Percentiles rank a stretch among this genome's conserved stretches.
phyloP scores from a whole-genome alignment of 345 rosid species.

The Raphanus sativus region DNA sequence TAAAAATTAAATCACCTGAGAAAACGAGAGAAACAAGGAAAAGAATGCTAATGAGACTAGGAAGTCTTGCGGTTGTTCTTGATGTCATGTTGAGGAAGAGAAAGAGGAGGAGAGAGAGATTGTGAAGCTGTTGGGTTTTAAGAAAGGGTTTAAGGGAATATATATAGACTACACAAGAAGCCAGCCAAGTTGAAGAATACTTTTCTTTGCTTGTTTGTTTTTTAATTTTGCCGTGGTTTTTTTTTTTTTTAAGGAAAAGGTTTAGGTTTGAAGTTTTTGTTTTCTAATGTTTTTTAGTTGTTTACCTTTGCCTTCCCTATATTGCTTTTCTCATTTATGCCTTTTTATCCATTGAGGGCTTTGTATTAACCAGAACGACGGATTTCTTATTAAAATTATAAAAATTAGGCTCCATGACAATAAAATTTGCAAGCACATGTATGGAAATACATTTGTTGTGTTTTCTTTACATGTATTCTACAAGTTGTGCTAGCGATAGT shows the following conservation, averaged over 20 bases:
- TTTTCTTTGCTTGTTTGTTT: conserved; percentile 66
- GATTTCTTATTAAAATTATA: conserved; percentile 24
- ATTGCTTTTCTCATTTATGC: conserved; percentile 45
- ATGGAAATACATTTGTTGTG: conserved; percentile 13
- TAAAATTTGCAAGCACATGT: conserved; percentile 28
- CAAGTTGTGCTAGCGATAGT: conserved; percentile 14
- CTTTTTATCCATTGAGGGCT: conserved; percentile 36
- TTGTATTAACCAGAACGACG: conserved; percentile 26
- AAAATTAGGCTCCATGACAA: not conserved
- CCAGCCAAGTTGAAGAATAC: conserved; percentile 44
- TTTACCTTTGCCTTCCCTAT: conserved; percentile 47
- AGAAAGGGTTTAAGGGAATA: conserved; percentile 26
- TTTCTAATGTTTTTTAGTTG: conserved; percentile 1
- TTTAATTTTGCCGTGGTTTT: not conserved
- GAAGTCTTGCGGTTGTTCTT: conserved; percentile 34
- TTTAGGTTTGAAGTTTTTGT: conserved; percentile 34
- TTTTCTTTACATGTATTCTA: conserved; percentile 23
- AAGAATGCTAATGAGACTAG: conserved; percentile 37
- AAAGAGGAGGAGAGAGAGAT: conserved; percentile 17
- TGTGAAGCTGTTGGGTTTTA: conserved; percentile 33
- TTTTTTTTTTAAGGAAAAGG: conserved; percentile 19
- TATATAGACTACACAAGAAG: conserved; percentile 29
- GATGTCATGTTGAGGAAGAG: conserved; percentile 38
- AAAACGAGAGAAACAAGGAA: conserved; percentile 42
- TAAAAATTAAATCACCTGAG: conserved; percentile 47